phyloP scores from a whole-genome alignment of 768 basidiomycete genomes.

The Xanthoconium purpureum region DNA sequence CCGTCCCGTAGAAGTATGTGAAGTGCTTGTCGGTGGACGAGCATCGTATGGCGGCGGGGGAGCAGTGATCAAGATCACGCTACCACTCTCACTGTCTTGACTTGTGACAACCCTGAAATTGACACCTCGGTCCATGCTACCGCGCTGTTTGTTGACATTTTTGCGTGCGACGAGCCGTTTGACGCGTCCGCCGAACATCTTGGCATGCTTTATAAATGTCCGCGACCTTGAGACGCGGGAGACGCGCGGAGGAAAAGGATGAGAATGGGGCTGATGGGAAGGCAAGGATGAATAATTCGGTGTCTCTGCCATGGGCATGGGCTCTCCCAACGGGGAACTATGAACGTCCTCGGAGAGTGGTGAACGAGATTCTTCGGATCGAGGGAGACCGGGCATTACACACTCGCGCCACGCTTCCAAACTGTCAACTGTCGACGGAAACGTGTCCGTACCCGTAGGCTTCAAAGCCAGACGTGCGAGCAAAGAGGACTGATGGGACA shows the following conservation, averaged over 20 bases:
- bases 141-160: constrained; percentile 6
- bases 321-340: constrained; percentile 5
- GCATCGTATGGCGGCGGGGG: constrained; percentile 27
- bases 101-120: constrained; percentile 18
- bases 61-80: constrained; percentile 31
- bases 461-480: constrained; percentile 19
- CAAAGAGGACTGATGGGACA: constrained; percentile 11
- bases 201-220: constrained; percentile 27
- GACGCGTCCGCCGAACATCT: constrained; percentile 27
- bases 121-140: constrained; percentile 21
- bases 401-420: constrained; percentile 31
- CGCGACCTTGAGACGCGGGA: constrained; percentile 13
- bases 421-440: constrained; percentile 29
- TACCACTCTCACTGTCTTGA: constrained; percentile 31
- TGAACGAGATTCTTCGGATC: constrained; percentile 14
- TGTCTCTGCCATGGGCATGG: constrained; percentile 2
- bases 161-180: constrained; percentile 25
- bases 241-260: not conserved
- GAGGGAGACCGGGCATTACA: constrained; percentile 17
- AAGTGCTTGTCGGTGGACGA: constrained; percentile 2
- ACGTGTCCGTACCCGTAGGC: constrained; percentile 31
- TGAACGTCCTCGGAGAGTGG: constrained; percentile 13
- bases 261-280: constrained; percentile 7
- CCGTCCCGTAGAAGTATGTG: constrained; percentile 3
- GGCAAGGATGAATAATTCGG: constrained; percentile 2